phyloP scores from a whole-genome alignment of 352 stramenopile species.

The Phytophthora syringae region DNA sequence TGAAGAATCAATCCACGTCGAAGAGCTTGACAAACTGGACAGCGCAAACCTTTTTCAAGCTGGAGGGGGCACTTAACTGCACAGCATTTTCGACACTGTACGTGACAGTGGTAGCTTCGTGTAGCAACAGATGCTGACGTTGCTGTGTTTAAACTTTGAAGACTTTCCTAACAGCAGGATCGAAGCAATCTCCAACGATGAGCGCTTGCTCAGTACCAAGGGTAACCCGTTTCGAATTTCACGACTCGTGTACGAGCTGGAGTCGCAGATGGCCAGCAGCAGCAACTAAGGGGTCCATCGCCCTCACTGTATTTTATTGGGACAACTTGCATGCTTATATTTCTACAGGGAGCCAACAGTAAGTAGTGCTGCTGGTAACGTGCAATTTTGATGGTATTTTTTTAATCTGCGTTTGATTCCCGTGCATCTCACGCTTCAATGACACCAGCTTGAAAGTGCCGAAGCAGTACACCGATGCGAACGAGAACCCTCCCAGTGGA shows the following conservation, averaged over 20 bases:
- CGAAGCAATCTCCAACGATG: conserved; percentile 37
- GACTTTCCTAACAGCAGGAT: conserved; percentile 40
- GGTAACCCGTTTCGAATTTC: conserved; percentile 45
- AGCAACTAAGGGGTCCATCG: conserved; percentile 4
- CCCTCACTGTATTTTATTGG: conserved; percentile 25
- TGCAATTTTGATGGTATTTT: conserved; percentile 6
- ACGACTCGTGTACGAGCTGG: conserved; percentile 37
- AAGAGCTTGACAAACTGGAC: conserved; percentile 47
- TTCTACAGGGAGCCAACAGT: conserved; percentile 8
- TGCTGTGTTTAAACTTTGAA: conserved; percentile 6
- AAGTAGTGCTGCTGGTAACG: conserved; percentile 17
- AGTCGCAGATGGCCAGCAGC: conserved; percentile 21
- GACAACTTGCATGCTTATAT: conserved; percentile 23
- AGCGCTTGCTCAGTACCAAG: conserved; percentile 31
- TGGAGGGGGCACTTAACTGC: conserved; percentile 48
- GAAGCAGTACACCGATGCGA: conserved; percentile 53
- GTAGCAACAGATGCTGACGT: neutral
- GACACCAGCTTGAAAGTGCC: conserved; percentile 50
- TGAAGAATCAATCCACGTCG: conserved; percentile 39
- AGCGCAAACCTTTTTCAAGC: conserved; percentile 57
- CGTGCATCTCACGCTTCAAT: conserved; percentile 19
- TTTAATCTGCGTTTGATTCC: neutral
- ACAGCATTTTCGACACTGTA: conserved; percentile 49
- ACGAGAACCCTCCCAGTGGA: conserved; percentile 62
- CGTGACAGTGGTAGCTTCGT: conserved; percentile 6